phyloP scores from a whole-genome alignment of 2,329 filamentous ascomycete species.

The Botrytis hyacinthi region DNA sequence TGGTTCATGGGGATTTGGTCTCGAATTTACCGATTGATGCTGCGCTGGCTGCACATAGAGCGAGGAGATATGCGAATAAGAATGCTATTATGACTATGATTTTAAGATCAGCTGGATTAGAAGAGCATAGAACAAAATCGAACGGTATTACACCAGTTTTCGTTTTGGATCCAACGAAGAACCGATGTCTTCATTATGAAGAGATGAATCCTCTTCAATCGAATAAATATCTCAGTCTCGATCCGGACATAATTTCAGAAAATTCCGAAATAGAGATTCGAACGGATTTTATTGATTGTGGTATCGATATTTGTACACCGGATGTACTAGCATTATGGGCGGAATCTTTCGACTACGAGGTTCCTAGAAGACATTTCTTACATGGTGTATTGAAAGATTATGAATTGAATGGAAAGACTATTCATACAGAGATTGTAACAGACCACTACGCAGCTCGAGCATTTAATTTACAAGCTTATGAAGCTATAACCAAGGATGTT shows the following conservation, averaged over 20 bases:
- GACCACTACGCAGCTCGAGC: slow-evolving; percentile 85
- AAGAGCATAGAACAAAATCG: slow-evolving; percentile 71
- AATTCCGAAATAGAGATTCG: slow-evolving; percentile 76
- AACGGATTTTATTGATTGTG: slow-evolving; percentile 86
- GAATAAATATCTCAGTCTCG: slow-evolving; percentile 67
- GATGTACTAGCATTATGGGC: slow-evolving; percentile 94
- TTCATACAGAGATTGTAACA: slow-evolving; percentile 82
- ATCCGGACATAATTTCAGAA: slow-evolving; percentile 73
- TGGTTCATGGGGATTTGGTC: slow-evolving; percentile 90
- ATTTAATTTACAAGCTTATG: slow-evolving; percentile 83
- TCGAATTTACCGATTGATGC: slow-evolving; percentile 83
- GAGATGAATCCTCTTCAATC: slow-evolving; percentile 72
- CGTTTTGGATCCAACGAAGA: slow-evolving; percentile 75
- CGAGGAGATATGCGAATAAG: slow-evolving; percentile 77
- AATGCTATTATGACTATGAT: slow-evolving; percentile 99
- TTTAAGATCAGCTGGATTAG: slow-evolving; percentile 70
- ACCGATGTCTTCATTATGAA: slow-evolving; percentile 89
- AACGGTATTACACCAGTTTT: slow-evolving; percentile 78
- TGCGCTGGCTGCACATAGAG: slow-evolving; percentile 74
- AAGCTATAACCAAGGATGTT: slow-evolving; percentile 84
- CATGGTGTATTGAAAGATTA: slow-evolving; percentile 94
- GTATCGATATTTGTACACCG: slow-evolving; percentile 95
- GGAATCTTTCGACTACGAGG: slow-evolving; percentile 95
- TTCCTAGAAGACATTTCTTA: slow-evolving; percentile 82
- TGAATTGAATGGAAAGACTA: slow-evolving; percentile 95